Percentiles rank a stretch among this genome's conserved stretches.
These are phyloP conservation scores for Chrysochromulina tobinii DNA, from an alignment of 78 protist species.

Conservation along the genomic window DNA sequence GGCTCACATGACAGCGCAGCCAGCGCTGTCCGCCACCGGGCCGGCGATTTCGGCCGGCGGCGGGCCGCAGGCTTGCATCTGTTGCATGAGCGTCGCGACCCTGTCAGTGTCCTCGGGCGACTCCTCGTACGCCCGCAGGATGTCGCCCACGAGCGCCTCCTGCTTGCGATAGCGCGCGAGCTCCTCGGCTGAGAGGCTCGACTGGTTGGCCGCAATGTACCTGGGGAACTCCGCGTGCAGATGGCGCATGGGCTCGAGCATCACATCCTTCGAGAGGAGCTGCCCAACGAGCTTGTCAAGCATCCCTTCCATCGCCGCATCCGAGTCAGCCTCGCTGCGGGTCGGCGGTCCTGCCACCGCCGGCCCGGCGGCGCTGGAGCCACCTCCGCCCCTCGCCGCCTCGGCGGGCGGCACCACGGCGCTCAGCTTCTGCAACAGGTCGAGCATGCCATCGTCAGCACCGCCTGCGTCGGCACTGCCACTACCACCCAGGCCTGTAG, in stretches of 20 bases:
- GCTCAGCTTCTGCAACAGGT: too few species aligned
- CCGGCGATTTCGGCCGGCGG: background rate
- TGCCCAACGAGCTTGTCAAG: background rate
- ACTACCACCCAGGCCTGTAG: too few species aligned
- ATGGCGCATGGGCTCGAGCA: background rate
- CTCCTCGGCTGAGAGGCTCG: background rate
- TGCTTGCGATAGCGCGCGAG: background rate
- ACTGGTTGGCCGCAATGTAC: background rate
- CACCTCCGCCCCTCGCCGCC: too few species aligned
- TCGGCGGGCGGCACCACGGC: too few species aligned
- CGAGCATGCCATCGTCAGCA: too few species aligned
- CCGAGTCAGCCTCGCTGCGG: background rate
- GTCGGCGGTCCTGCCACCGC: too few species aligned
- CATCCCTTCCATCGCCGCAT: slow-evolving; percentile 6
- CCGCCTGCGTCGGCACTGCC: too few species aligned
- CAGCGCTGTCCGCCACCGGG: background rate
- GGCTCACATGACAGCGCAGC: background rate
- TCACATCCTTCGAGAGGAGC: slow-evolving; percentile 18
- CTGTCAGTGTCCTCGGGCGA: background rate
- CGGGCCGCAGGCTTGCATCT: slow-evolving; percentile 4
- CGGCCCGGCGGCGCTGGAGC: too few species aligned
- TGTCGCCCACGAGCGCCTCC: background rate
- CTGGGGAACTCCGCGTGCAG: slow-evolving; percentile 12
- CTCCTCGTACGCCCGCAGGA: background rate
- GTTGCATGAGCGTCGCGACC: background rate